Evolutionary conservation across 2,329 filamentous ascomycete species (phyloP).

Genomic region (Fusarium algeriense): DNA sequence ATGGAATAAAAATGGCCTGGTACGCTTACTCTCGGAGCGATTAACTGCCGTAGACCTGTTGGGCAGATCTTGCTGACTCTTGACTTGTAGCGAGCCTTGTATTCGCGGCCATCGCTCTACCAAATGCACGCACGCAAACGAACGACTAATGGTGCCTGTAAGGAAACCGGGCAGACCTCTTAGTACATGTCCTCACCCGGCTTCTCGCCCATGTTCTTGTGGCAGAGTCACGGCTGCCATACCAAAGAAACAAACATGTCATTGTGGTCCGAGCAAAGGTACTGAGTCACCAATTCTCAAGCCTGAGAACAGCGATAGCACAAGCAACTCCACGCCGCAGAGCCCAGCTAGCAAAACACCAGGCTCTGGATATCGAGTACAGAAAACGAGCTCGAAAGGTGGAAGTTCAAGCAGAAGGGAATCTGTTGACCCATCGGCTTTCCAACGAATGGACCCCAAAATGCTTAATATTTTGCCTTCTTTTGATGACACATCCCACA

Average conservation of each 20-base stretch:
- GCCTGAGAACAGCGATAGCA: constrained; percentile 44
- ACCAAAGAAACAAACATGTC: constrained; percentile 68
- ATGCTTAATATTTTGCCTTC: constrained; percentile 62
- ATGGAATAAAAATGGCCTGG: constrained; percentile 81
- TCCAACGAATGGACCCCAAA: constrained; percentile 67
- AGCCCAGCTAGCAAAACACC: constrained; percentile 50
- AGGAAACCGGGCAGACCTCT: constrained; percentile 78
- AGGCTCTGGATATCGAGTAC: constrained; percentile 57
- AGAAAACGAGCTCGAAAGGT: constrained; percentile 57
- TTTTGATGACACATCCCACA: constrained; percentile 47
- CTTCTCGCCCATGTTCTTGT: constrained; percentile 71
- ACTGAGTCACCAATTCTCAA: constrained; percentile 40
- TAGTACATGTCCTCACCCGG: constrained; percentile 76
- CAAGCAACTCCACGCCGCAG: constrained; percentile 45
- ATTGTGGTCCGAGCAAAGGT: constrained; percentile 58
- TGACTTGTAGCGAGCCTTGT: constrained; percentile 72
- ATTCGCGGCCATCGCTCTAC: constrained; percentile 82
- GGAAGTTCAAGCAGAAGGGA: constrained; percentile 56
- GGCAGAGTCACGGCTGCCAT: constrained; percentile 74
- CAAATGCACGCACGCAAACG: constrained; percentile 76
- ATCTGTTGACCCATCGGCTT: constrained; percentile 61
- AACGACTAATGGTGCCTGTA: constrained; percentile 77
- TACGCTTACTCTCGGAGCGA: constrained; percentile 57
- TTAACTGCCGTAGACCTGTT: not conserved
- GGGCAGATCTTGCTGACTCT: constrained; percentile 26